Evolutionary conservation across 176 grass and related monocot species (phyloP), one percentile per base, ranked within the genome.

Genomic region (Oropetium thomaeum): DNA sequence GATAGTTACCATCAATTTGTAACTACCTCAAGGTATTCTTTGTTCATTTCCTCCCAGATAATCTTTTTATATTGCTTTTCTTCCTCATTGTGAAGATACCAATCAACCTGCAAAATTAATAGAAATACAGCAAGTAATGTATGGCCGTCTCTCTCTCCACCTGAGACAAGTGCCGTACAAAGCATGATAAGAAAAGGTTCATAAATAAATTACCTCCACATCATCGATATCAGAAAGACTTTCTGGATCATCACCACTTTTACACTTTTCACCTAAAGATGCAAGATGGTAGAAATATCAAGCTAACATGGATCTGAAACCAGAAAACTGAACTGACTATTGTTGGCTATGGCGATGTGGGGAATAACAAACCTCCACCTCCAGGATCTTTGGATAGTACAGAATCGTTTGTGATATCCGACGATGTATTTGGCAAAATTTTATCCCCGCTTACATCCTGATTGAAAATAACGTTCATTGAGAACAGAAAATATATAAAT

Each of bases 31-130:
- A 93, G 91, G 85, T 93, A 97, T 42, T 92, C 91, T 89, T 87
- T 97, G 78, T 97, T 97, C 88, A 97, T 92, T 89, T 97, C 91
- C 86, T 97, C 95, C 88, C 91, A 93, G 40, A 97, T 97, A 71
- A 97, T 87, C 43, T 81, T 97, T 80, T 97, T 93, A 68, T 87
- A 87, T 16, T 86, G 73, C 71, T 79, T 97, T 81, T 97, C 94
- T 83, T 97, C 86, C 70, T 97, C 95, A 79, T 91, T 83, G 71
- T 93, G 81, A 69, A 97, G 88, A 73, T 93, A 97, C 70, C 79
- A 76, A 25, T 87, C 81, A 71, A 97, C 79, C 95, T 93, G 76
- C 30, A 12, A 75, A n/a, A 58, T 70, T 23, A 19, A 41, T 66
- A 65, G 52, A 52, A n/a, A n/a, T 52, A 52, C 12, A 78, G 34